phyloP scores from a whole-genome alignment of 495 filamentous ascomycete species.

The Xylaria palmicola region DNA sequence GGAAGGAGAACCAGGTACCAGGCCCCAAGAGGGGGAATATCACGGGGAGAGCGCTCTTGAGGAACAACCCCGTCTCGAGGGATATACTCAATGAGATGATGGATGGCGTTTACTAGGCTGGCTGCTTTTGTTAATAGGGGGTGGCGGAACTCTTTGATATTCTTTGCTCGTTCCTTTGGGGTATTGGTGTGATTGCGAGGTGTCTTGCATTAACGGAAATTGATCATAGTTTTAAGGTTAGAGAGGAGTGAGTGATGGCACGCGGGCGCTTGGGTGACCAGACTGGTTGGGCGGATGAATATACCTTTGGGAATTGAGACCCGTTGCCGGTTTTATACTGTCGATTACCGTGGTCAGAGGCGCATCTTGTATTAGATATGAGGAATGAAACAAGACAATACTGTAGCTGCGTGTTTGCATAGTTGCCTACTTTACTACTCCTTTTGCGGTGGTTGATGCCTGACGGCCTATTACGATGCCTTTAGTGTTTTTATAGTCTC shows the following conservation, averaged over 20 bases:
- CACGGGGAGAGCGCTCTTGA: constrained; percentile 38
- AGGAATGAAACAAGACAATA: no score
- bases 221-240: neutral
- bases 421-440: no score
- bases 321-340: no score
- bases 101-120: constrained; percentile 31
- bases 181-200: neutral
- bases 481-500: no score
- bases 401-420: no score
- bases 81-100: constrained; percentile 52
- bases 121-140: neutral
- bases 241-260: neutral
- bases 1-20: constrained; percentile 33
- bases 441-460: no score
- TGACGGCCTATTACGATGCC: no score
- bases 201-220: neutral
- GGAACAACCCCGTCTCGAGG: constrained; percentile 41
- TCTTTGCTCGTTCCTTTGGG: neutral
- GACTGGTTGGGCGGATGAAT: no score
- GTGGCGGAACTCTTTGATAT: neutral
- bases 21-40: constrained; percentile 36
- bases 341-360: no score
- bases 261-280: no score
- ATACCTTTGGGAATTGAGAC: no score
- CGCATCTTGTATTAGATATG: no score